Base-by-base conservation (phyloP, 306 rosid species). In the Luffa acutangula region DNA sequence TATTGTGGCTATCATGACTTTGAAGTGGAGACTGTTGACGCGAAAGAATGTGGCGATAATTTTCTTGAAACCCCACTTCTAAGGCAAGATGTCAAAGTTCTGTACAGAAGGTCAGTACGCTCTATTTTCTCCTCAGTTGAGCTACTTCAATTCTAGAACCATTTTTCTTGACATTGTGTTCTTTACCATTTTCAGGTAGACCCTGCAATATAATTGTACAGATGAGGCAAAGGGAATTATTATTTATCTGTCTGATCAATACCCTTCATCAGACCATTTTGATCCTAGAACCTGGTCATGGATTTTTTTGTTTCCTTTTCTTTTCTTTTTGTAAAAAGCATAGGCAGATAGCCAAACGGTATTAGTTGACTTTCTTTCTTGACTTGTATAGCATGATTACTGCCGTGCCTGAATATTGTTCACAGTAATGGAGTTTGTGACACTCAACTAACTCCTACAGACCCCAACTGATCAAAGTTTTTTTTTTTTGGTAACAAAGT, bases 61-160 rank as follows among this genome's bases (percentile, higher is more conserved):
- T 95, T 95, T 84, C 84, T 95, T 31, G 96, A 90, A 69, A 86
- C 89, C 81, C 83, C 86, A 3, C 25, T 43, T 58, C 73, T 95
- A 46, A 79, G 87, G 39, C 92, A 87, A 82, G 93, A 91, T 75
- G 83, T 95, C 53, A 89, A 84, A 84, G 86, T 87, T 84, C 82
- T 92, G 75, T 90, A 92, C 79, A 95, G 60, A 85, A 92, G 98
- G 98, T 95, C 25, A 58, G 92, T 82, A 45, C 42, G 43, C 60
- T 41, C 3, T 36, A 21, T 65, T 65, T 65, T 66, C 57, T 60
- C 45, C 4, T 60, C 53, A 57, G 42, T 9, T 60, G 71, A 41
- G 39, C 39, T 49, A 25, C 43, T 73, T 21, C 0, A 10, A 8
- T 31, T 33, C 20, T 15, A 56, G 14, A 36, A 76, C 45, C 20